Evolutionary conservation across 805 yeast species (phyloP).

Genomic region (Tetrapisispora pingtungensis): DNA sequence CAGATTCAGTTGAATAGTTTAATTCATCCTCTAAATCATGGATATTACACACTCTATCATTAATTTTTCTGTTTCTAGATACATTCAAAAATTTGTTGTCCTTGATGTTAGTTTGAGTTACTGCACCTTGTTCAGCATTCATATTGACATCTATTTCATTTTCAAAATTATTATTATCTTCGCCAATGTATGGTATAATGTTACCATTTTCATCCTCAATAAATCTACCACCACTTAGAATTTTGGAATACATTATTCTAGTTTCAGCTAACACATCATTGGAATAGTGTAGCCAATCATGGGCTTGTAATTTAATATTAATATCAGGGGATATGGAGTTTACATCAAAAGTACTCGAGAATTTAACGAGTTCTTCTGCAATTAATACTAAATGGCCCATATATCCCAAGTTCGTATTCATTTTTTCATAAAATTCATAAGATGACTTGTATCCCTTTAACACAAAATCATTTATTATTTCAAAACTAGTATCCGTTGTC

Average conservation of each 20-base stretch:
- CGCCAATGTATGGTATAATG: constrained; percentile 15
- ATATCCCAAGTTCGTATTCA: constrained; percentile 70
- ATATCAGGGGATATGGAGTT: constrained; percentile 26
- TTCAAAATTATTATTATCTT: not conserved
- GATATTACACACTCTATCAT: constrained; percentile 9
- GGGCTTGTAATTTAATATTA: constrained; percentile 13
- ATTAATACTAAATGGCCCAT: constrained; percentile 91
- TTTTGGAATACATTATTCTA: constrained; percentile 26
- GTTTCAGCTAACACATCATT: constrained; percentile 25
- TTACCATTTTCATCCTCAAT: constrained; percentile 20
- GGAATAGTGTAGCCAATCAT: constrained; percentile 22
- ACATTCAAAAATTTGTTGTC: not conserved
- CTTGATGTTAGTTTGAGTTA: not conserved
- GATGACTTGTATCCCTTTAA: constrained; percentile 53
- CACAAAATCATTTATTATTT: constrained; percentile 46
- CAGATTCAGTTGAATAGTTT: constrained; percentile 20
- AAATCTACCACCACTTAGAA: constrained; percentile 26
- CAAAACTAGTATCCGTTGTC: constrained; percentile 34
- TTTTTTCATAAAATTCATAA: constrained; percentile 46
- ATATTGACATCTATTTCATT: not conserved
- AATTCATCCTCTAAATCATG: constrained; percentile 15
- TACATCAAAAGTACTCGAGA: constrained; percentile 35
- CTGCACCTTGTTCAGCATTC: not conserved
- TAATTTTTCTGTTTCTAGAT: not conserved
- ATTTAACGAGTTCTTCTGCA: constrained; percentile 91